A percentile compares a stretch with the other conserved stretches of the same genome.
These are phyloP conservation scores for Russula vinacea DNA, from an alignment of 768 basidiomycete species.

Conservation along the genomic window DNA sequence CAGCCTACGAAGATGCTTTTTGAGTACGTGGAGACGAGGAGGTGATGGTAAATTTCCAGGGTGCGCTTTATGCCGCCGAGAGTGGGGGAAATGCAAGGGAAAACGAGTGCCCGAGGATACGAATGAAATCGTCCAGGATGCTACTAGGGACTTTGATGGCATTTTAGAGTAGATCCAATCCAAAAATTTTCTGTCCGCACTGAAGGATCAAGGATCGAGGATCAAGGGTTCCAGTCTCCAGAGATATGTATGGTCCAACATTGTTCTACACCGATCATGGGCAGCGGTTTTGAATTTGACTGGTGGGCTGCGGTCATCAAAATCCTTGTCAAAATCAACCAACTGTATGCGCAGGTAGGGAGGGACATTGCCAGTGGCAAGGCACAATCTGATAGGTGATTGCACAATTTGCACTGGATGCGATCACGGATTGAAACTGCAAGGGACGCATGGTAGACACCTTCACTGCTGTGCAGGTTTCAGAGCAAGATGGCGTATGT, in stretches of 20 bases:
- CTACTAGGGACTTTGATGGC: slow-evolving; percentile 15
- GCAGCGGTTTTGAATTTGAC: not conserved
- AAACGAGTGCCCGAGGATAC: not conserved
- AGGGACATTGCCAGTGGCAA: not conserved
- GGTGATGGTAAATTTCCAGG: not conserved
- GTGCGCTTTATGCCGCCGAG: not conserved
- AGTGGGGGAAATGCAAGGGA: too few species aligned
- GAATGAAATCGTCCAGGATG: slow-evolving; percentile 6
- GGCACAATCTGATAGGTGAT: not conserved
- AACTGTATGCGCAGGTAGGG: too few species aligned
- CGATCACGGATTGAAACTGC: not conserved
- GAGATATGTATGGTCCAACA: not conserved
- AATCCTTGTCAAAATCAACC: not conserved
- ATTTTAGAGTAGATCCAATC: not conserved
- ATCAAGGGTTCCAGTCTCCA: not conserved
- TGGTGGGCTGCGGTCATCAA: not conserved
- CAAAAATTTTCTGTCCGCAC: not conserved
- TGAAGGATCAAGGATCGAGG: not conserved
- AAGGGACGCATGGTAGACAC: not conserved
- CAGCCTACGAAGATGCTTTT: slow-evolving; percentile 1
- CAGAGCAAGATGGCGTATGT: not conserved
- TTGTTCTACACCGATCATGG: not conserved
- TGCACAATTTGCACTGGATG: too few species aligned
- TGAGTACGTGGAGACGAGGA: not conserved
- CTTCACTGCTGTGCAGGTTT: not conserved